Evolutionary conservation across 1,284 basidiomycete species (phyloP).

Genomic region (Ganoderma leucocontextum): DNA sequence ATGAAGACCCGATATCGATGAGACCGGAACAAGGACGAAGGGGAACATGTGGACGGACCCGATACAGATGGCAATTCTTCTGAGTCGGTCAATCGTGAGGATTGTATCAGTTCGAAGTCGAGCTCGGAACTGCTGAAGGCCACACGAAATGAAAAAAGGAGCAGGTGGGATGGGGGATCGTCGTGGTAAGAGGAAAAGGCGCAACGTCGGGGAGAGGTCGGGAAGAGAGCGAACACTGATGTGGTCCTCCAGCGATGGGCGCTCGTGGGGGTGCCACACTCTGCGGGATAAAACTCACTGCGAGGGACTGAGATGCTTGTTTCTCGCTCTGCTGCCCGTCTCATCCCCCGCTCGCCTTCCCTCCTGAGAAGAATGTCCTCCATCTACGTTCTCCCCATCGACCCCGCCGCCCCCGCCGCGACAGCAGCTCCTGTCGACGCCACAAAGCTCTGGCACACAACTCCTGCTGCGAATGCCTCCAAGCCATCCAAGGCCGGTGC

Average conservation of each 20-base stretch:
- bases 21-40: background rate
- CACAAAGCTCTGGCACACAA: conserved; percentile 52
- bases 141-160: background rate
- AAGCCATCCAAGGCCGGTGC: conserved; percentile 68
- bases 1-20: background rate
- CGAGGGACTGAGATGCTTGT: conserved; percentile 12
- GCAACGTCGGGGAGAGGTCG: too few relatives aligned
- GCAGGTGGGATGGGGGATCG: background rate
- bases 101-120: background rate
- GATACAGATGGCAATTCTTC: background rate
- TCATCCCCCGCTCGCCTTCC: conserved; percentile 24
- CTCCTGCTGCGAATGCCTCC: conserved; percentile 41
- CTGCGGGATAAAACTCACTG: background rate
- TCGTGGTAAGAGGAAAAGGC: background rate
- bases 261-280: background rate
- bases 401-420: conserved; percentile 45
- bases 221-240: background rate
- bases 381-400: conserved; percentile 53
- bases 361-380: conserved; percentile 43
- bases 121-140: background rate
- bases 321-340: conserved; percentile 18
- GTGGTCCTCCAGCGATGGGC: background rate
- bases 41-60: background rate
- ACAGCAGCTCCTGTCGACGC: conserved; percentile 43
- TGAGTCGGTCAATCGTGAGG: background rate